Percentiles rank a stretch among this genome's conserved stretches.
These are phyloP conservation scores for Tetrahymena thermophila DNA, from an alignment of 73 alveolate genomes.

Conservation along the genomic window DNA sequence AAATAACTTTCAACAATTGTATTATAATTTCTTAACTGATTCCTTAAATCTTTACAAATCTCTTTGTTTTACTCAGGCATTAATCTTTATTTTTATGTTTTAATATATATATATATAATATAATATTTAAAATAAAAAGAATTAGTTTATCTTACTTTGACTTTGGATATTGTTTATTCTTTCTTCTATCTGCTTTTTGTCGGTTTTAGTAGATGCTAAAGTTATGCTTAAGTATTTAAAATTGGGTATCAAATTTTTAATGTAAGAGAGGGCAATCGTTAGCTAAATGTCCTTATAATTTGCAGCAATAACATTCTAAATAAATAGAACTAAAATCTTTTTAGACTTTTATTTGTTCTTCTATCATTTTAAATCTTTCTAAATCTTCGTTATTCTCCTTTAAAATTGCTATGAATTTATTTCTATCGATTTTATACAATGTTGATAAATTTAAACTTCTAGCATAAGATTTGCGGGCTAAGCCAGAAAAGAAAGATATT, in stretches of 20 bases:
- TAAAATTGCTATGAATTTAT: not conserved
- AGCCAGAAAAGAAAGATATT: slow-evolving; percentile 23
- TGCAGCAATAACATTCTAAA: not conserved
- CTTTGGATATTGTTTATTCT: not conserved
- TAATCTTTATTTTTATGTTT: not conserved
- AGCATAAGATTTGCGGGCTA: slow-evolving; percentile 5
- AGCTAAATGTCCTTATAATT: not conserved
- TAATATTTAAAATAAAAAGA: no score
- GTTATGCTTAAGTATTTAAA: not conserved
- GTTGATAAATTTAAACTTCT: slow-evolving; percentile 16
- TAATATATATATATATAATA: no score
- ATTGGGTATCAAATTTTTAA: not conserved
- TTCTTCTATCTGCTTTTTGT: not conserved
- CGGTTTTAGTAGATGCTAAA: not conserved
- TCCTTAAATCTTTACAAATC: not conserved
- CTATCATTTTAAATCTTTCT: slow-evolving; percentile 4
- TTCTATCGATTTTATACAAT: slow-evolving; percentile 14
- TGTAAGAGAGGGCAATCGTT: not conserved
- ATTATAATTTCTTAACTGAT: not conserved
- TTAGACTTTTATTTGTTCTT: not conserved
- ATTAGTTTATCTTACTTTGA: not conserved
- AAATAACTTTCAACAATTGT: not conserved
- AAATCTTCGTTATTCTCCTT: slow-evolving; percentile 10
- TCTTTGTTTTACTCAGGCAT: not conserved
- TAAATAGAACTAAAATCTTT: not conserved